Base-by-base conservation (phyloP, 2,329 filamentous ascomycete species). In the Pseudogymnoascus sp. region DNA sequence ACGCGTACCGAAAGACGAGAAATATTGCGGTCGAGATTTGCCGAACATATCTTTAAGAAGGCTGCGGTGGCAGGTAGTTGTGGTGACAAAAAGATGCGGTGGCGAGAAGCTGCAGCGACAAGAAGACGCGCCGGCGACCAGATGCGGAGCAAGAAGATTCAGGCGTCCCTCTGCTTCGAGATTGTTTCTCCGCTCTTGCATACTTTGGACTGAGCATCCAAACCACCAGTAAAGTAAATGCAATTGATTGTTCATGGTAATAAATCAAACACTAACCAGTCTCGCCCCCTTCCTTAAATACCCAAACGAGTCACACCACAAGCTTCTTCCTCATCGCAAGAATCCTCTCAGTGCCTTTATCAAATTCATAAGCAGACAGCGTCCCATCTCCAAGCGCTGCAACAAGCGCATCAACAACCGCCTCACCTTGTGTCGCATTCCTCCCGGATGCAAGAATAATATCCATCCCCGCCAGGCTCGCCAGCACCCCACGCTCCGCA, bases 401-500 rank as follows among this genome's bases (percentile, higher is more conserved):
- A 19, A 56, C 50, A 56, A 56, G 50, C n/a, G 24, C 50, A 56
- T 56, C 16, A n/a, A 56, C n/a, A 56, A 56, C 22, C 10, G 50
- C 50, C 50, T 56, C 59, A 3, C 72, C 72, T 60, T 74, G 72
- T 2, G 68, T 69, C 6, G 72, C 69, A 64, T 72, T 70, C 31
- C 67, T 61, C 12, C 60, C 68, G 6, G 72, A 65, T 11, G 70
- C 72, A 33, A 74, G 67, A 56, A 74, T 64, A 10, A 73, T 61
- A 69, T 74, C 72, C 65, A 72, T 68, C 6, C 72, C 72, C 22
- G 72, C 72, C 56, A 66, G 62, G 11, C 61, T 66, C 35, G 71
- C 72, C 53, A 74, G 33, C 10, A 74, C 46, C 1, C 61, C 70
- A 11, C 69, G 69, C 0, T 65, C 24, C 6, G 66, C 62, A 62